phyloP scores from a whole-genome alignment of 2,329 filamentous ascomycete species.

The Leptoxyphium fumago region DNA sequence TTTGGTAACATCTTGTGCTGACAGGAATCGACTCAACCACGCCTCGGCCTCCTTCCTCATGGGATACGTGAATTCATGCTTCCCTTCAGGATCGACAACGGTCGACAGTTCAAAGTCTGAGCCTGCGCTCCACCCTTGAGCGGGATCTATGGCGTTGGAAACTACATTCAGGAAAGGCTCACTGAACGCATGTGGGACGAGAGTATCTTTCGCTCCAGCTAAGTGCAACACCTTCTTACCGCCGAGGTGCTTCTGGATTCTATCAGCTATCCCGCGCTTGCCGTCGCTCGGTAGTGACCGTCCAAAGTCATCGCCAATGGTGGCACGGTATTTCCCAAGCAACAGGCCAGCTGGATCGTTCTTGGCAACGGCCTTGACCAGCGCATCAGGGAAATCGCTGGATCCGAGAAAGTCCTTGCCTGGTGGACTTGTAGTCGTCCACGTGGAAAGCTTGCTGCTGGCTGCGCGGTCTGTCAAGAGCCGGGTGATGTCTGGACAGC shows the following conservation, averaged over 20 bases:
- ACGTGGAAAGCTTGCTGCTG: constrained; percentile 47
- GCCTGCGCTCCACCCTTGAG: constrained; percentile 39
- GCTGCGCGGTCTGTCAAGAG: constrained; percentile 69
- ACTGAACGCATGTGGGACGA: constrained; percentile 53
- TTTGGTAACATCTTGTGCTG: not conserved
- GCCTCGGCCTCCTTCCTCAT: constrained; percentile 54
- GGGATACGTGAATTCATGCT: constrained; percentile 50
- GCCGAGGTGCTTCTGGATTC: constrained; percentile 26
- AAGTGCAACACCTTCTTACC: constrained; percentile 52
- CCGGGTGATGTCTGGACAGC: constrained; percentile 75
- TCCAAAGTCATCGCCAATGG: constrained; percentile 14
- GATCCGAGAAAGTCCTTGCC: constrained; percentile 59
- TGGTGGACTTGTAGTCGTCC: constrained; percentile 35
- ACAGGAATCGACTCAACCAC: constrained; percentile 41
- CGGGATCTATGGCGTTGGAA: constrained; percentile 32
- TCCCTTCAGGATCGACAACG: constrained; percentile 51
- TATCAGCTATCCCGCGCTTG: constrained; percentile 9
- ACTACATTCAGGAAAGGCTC: constrained; percentile 49
- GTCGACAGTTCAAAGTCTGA: constrained; percentile 46
- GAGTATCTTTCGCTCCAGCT: constrained; percentile 51
- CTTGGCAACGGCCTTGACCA: constrained; percentile 48
- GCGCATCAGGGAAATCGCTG: constrained; percentile 55
- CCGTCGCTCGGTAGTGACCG: constrained; percentile 24
- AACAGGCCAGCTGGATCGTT: constrained; percentile 66
- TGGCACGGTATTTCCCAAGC: constrained; percentile 30